These are phyloP conservation scores for Cystobasidiaceae sp. DNA, from an alignment of 1,284 basidiomycete genomes.

Conservation along the genomic window DNA sequence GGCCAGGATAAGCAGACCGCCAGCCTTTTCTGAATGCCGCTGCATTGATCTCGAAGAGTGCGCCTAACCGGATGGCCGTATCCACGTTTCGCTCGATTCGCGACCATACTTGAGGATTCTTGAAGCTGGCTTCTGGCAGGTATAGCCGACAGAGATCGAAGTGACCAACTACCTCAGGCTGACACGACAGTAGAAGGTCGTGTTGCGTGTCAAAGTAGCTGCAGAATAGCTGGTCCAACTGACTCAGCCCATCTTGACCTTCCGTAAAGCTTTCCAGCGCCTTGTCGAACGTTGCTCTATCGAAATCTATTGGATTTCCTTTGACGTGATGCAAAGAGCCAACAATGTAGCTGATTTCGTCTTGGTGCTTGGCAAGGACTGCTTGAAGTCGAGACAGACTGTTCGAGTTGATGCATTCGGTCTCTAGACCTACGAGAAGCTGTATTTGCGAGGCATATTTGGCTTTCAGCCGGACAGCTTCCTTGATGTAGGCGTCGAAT, in stretches of 20 bases:
- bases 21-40: conserved; percentile 90
- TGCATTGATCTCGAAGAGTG: conserved; percentile 87
- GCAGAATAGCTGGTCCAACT: conserved; percentile 52
- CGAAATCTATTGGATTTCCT: conserved; percentile 87
- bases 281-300: conserved; percentile 61
- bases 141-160: conserved; percentile 85
- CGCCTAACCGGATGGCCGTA: conserved; percentile 74
- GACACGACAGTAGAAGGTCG: conserved; percentile 61
- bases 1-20: conserved; percentile 73
- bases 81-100: conserved; percentile 70
- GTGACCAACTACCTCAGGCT: conserved; percentile 88
- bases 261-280: conserved; percentile 54
- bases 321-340: conserved; percentile 91
- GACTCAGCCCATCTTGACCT: conserved; percentile 1
- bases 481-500: conserved; percentile 64
- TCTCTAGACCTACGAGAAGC: conserved; percentile 86
- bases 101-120: conserved; percentile 55
- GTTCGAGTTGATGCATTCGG: conserved; percentile 71
- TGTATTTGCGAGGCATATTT: conserved; percentile 60
- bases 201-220: conserved; percentile 80
- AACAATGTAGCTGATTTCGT: conserved; percentile 78
- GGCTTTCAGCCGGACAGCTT: conserved; percentile 68
- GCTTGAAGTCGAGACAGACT: conserved; percentile 56
- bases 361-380: conserved; percentile 54
- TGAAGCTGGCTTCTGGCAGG: conserved; percentile 51